These are phyloP conservation scores for Neurospora africana DNA, from an alignment of 495 filamentous ascomycete genomes.

Conservation along the genomic window DNA sequence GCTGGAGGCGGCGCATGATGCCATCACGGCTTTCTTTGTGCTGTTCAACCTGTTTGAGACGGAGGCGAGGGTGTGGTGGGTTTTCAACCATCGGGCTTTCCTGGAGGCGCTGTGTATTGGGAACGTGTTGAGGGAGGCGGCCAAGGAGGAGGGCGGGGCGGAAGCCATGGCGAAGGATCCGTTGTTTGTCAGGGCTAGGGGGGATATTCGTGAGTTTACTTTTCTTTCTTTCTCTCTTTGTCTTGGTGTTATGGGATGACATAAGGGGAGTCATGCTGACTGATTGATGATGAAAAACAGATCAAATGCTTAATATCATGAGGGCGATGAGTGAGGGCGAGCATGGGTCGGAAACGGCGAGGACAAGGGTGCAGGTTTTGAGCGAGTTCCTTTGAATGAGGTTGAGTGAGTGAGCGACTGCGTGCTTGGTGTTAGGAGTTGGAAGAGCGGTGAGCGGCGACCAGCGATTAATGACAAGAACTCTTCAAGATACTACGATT, in stretches of 20 bases:
- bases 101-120: conserved; percentile 51
- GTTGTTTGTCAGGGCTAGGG: conserved; percentile 42
- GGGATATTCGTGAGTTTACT: conserved; percentile 41
- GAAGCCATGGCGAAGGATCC: conserved; percentile 36
- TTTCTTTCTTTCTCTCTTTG: not conserved
- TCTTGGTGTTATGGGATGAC: too few species aligned
- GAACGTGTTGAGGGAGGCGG: conserved; percentile 16
- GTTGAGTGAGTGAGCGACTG: not conserved
- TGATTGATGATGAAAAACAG: conserved; percentile 17
- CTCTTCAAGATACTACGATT: not conserved
- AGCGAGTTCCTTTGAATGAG: conserved; percentile 31
- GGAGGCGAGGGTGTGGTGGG: conserved; percentile 67
- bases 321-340: conserved; percentile 42
- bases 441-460: not conserved
- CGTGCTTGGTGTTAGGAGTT: not conserved
- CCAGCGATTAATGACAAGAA: not conserved
- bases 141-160: conserved; percentile 19
- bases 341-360: conserved; percentile 39
- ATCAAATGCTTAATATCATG: conserved; percentile 49
- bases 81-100: conserved; percentile 64
- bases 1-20: conserved; percentile 59
- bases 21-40: conserved; percentile 53
- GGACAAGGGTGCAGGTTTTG: conserved; percentile 45
- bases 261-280: too few species aligned
- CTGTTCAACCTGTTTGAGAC: conserved; percentile 49